phyloP scores from a whole-genome alignment of 495 filamentous ascomycete species.

The Glutinoglossum americanum region DNA sequence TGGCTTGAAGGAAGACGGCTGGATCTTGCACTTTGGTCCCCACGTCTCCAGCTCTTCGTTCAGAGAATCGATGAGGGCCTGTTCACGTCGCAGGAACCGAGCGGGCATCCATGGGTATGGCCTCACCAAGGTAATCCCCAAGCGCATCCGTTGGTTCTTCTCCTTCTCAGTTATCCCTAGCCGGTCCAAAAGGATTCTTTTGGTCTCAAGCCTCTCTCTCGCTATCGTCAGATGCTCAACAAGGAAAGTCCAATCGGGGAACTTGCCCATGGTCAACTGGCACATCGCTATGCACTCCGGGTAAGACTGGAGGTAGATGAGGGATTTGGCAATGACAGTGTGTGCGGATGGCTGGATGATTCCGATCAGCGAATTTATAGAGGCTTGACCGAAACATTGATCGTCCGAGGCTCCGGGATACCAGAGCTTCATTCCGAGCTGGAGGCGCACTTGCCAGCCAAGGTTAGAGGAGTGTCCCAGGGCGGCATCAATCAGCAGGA shows the following conservation, averaged over 20 bases:
- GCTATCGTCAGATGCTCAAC: not conserved
- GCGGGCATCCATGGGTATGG: not conserved
- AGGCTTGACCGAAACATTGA: not conserved
- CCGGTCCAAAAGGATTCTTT: no score
- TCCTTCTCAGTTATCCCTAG: not conserved
- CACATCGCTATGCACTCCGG: not conserved
- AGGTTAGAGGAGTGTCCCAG: not conserved
- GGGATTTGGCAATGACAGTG: not conserved
- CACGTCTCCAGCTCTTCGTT: constrained; percentile 40
- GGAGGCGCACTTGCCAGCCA: not conserved
- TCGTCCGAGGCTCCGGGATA: not conserved
- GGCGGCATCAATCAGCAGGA: not conserved
- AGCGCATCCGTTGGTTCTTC: not conserved
- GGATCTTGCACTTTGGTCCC: constrained; percentile 47
- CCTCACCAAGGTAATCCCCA: not conserved
- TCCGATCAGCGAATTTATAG: not conserved
- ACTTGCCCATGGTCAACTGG: not conserved
- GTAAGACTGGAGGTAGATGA: not conserved
- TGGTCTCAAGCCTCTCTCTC: not conserved
- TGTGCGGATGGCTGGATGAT: not conserved
- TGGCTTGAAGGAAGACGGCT: constrained; percentile 45
- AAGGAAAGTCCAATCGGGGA: not conserved
- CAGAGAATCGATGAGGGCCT: constrained; percentile 15
- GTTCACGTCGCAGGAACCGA: not conserved
- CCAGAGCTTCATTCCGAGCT: not conserved